A percentile compares a stretch with the other conserved stretches of the same genome.
Conservation (phyloP, 1,284 basidiomycete genomes). For the Microbotryomycetes sp. region DNA sequence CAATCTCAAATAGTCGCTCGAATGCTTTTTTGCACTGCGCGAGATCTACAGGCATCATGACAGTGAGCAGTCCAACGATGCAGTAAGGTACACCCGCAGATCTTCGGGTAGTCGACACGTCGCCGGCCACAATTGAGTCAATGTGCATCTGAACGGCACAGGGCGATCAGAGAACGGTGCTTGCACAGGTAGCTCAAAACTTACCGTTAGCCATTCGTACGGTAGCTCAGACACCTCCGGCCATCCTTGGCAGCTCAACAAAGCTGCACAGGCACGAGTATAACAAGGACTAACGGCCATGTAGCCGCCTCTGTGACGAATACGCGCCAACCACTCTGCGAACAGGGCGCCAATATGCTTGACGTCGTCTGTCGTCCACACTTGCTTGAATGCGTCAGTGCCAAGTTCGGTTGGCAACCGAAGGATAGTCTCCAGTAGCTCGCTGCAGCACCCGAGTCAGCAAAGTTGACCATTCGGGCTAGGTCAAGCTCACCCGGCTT, state of each 20-base stretch:
- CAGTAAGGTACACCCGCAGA: slow-evolving; percentile 41
- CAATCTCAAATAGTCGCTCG: slow-evolving; percentile 24
- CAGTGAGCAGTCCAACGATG: slow-evolving; percentile 39
- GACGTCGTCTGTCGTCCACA: slow-evolving; percentile 25
- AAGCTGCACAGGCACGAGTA: slow-evolving; percentile 33
- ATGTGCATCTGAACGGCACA: slow-evolving; percentile 12
- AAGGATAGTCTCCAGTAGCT: slow-evolving; percentile 37
- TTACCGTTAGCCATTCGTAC: slow-evolving; percentile 36
- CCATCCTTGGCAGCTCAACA: slow-evolving; percentile 31
- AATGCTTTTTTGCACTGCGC: slow-evolving; percentile 11
- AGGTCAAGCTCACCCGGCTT: slow-evolving; percentile 33
- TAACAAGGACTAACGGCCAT: slow-evolving; percentile 41
- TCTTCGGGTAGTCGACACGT: slow-evolving; percentile 41
- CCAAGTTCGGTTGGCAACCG: slow-evolving; percentile 30
- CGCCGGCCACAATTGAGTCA: slow-evolving; percentile 25
- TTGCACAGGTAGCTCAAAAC: no score
- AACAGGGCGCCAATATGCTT: slow-evolving; percentile 37
- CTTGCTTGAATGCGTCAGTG: slow-evolving; percentile 3
- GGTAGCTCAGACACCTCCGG: slow-evolving; percentile 33
- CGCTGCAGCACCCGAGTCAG: slow-evolving; percentile 20
- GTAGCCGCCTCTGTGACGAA: slow-evolving; percentile 42
- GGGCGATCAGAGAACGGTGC: slow-evolving; percentile 19
- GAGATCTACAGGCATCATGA: slow-evolving; percentile 17
- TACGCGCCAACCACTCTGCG: slow-evolving; percentile 38
- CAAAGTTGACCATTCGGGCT: neutral